Evolutionary conservation across 345 rosid species (phyloP).

Genomic region (Euclidium syriacum): DNA sequence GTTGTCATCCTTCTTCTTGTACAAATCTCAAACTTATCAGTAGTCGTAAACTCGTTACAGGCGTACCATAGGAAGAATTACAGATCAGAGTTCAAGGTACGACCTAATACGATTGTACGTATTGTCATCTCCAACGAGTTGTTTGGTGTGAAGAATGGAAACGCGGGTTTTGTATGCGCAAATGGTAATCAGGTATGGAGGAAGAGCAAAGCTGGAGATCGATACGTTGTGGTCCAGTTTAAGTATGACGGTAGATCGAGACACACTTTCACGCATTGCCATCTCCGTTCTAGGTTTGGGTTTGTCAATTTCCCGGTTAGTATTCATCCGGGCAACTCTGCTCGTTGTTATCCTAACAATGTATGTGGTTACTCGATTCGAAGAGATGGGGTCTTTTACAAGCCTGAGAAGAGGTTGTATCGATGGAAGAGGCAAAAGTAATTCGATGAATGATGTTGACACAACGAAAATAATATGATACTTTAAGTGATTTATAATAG

Average conservation of each 20-base stretch:
- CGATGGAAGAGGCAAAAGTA: slow-evolving; percentile 3
- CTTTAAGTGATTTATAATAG: no score
- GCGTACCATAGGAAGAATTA: not conserved
- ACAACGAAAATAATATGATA: no score
- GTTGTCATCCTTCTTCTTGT: slow-evolving; percentile 2
- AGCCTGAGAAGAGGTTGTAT: slow-evolving; percentile 19
- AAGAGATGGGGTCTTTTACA: slow-evolving; percentile 20
- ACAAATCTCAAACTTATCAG: slow-evolving; percentile 14
- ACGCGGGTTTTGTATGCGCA: slow-evolving; percentile 29
- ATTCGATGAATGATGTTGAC: no score
- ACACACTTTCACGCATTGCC: slow-evolving; percentile 15
- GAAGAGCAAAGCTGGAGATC: slow-evolving; percentile 18
- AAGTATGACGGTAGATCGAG: slow-evolving; percentile 24
- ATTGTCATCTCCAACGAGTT: slow-evolving; percentile 23
- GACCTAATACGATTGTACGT: slow-evolving; percentile 7
- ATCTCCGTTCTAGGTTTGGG: slow-evolving; percentile 25
- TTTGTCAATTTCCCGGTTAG: slow-evolving; percentile 18
- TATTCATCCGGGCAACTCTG: slow-evolving; percentile 21
- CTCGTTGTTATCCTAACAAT: slow-evolving; percentile 14
- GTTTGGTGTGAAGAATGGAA: slow-evolving; percentile 10
- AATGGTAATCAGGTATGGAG: slow-evolving; percentile 18
- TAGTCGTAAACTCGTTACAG: slow-evolving; percentile 17
- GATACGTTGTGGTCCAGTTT: slow-evolving; percentile 14
- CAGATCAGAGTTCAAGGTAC: not conserved
- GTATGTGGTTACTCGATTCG: slow-evolving; percentile 21